Evolutionary conservation across 441 rosid genomes (phyloP).

Genomic region (Erysimum cheiri): DNA sequence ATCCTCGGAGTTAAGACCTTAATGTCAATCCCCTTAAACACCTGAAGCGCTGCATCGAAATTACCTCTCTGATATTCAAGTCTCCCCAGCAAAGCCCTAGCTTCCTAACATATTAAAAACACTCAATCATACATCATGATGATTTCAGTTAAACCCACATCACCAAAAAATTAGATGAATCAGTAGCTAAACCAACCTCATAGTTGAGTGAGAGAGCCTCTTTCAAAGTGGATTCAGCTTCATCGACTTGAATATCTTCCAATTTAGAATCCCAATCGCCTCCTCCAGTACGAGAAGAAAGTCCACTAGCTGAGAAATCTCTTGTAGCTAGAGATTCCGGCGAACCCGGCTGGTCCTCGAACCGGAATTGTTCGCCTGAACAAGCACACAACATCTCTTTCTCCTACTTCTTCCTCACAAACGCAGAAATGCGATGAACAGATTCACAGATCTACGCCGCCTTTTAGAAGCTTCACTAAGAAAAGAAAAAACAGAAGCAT

Average conservation of each 20-base stretch:
- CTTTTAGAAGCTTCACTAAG: conserved; percentile 8
- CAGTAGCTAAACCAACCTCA: conserved; percentile 57
- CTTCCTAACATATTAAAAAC: conserved; percentile 61
- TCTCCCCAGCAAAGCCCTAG: conserved; percentile 95
- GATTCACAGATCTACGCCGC: conserved; percentile 32
- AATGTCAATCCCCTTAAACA: conserved; percentile 87
- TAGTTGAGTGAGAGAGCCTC: conserved; percentile 97
- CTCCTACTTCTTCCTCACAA: conserved; percentile 3
- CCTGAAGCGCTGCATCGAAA: conserved; percentile 96
- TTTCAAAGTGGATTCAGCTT: conserved; percentile 90
- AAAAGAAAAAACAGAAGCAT: not conserved
- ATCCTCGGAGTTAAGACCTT: conserved; percentile 71
- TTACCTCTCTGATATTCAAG: conserved; percentile 90
- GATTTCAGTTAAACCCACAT: not conserved
- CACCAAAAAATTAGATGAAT: not conserved
- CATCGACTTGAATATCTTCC: conserved; percentile 84
- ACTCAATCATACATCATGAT: conserved; percentile 14
- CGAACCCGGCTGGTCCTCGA: conserved; percentile 85
- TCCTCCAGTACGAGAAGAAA: conserved; percentile 75
- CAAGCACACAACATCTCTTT: conserved; percentile 85
- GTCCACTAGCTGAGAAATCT: conserved; percentile 88
- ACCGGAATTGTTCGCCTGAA: conserved; percentile 91
- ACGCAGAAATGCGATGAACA: not conserved
- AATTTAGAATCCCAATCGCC: conserved; percentile 84
- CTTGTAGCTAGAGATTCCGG: conserved; percentile 92